Evolutionary conservation across 805 yeast species (phyloP).

Genomic region (Priceomyces castillae): DNA sequence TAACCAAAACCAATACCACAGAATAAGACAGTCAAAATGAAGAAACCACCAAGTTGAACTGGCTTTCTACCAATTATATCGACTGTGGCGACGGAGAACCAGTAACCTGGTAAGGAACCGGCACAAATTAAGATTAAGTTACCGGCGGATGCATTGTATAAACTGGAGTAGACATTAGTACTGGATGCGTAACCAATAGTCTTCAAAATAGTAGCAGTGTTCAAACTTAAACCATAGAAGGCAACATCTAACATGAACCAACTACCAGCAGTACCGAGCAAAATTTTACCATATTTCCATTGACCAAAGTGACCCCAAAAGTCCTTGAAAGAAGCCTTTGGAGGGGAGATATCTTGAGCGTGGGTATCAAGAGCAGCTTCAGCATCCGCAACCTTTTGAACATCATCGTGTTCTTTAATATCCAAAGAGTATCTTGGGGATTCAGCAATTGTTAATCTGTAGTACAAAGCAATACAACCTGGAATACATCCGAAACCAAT

Average conservation of each 20-base stretch:
- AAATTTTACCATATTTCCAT: conserved; percentile 84
- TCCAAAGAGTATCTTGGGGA: conserved; percentile 90
- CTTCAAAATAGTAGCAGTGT: conserved; percentile 73
- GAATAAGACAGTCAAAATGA: conserved; percentile 66
- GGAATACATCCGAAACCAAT: conserved; percentile 91
- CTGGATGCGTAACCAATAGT: conserved; percentile 83
- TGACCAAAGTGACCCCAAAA: conserved; percentile 70
- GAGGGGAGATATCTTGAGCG: conserved; percentile 49
- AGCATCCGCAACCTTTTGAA: conserved; percentile 52
- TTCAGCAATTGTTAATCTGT: conserved; percentile 91
- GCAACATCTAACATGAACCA: conserved; percentile 93
- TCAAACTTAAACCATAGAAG: conserved; percentile 83
- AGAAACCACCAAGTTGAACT: conserved; percentile 74
- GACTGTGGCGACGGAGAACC: conserved; percentile 77
- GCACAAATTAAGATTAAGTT: conserved; percentile 91
- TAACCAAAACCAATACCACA: conserved; percentile 83
- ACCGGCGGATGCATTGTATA: conserved; percentile 85
- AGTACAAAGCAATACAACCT: conserved; percentile 79
- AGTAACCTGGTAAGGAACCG: conserved; percentile 92
- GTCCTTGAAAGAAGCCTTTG: conserved; percentile 79
- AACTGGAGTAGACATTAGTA: conserved; percentile 61
- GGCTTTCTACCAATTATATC: conserved; percentile 85
- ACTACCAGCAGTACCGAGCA: conserved; percentile 85
- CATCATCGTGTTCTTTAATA: conserved; percentile 57
- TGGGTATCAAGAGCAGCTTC: conserved; percentile 40